phyloP scores from a whole-genome alignment of 2,329 filamentous ascomycete genomes.

The Colletotrichum plurivorum region DNA sequence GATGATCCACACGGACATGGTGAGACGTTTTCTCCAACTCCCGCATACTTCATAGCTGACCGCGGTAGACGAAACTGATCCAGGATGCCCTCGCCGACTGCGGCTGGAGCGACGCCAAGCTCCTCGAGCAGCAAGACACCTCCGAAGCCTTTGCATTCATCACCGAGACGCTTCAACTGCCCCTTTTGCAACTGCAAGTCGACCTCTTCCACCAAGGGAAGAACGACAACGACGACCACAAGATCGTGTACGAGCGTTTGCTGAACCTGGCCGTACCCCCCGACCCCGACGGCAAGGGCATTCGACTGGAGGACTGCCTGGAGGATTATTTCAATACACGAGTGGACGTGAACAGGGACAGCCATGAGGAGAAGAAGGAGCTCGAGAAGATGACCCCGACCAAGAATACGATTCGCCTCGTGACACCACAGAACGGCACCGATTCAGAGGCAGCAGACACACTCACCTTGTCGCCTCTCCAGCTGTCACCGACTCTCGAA shows the following conservation, averaged over 20 bases:
- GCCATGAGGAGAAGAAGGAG: constrained; percentile 67
- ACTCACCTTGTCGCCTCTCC: constrained; percentile 51
- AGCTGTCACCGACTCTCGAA: constrained; percentile 46
- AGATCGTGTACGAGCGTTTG: constrained; percentile 91
- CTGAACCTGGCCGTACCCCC: constrained; percentile 92
- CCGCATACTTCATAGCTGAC: constrained; percentile 44
- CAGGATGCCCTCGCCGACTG: constrained; percentile 87
- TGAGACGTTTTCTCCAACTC: constrained; percentile 56
- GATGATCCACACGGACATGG: constrained; percentile 87
- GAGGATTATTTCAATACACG: constrained; percentile 96
- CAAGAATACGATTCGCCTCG: constrained; percentile 51
- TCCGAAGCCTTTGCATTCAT: constrained; percentile 97
- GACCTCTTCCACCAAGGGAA: constrained; percentile 95
- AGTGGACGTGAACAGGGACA: constrained; percentile 88
- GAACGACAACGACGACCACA: constrained; percentile 89
- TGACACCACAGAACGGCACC: constrained; percentile 50
- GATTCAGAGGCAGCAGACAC: constrained; percentile 48
- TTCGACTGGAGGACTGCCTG: constrained; percentile 91
- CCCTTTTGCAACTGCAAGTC: constrained; percentile 90
- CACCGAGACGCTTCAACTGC: constrained; percentile 88
- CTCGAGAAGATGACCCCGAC: constrained; percentile 44
- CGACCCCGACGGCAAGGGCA: constrained; percentile 76
- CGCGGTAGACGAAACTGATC: constrained; percentile 79
- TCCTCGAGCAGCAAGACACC: constrained; percentile 90
- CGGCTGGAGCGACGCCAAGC: constrained; percentile 87